Evolutionary conservation across 192 early-diverging fungal genomes (phyloP).

Genomic region (Coemansia sp.): DNA sequence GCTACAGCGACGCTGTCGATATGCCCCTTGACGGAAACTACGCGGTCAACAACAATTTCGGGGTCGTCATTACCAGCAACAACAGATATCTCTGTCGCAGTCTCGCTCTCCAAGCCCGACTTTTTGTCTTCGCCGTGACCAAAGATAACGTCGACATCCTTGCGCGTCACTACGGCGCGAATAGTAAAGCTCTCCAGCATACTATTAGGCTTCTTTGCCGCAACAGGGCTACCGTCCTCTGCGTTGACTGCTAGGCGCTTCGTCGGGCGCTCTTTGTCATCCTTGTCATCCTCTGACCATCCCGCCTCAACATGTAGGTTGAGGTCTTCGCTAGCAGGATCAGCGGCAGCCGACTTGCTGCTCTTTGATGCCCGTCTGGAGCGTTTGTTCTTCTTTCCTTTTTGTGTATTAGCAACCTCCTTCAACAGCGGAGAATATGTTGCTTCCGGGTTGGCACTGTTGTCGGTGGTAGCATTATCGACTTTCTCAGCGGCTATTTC

Average conservation of each 20-base stretch:
- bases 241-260: conserved; percentile 35
- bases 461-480: neutral
- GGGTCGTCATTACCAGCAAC: conserved; percentile 52
- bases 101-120: conserved; percentile 25
- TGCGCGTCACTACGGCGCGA: conserved; percentile 51
- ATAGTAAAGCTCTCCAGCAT: conserved; percentile 44
- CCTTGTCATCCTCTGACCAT: conserved; percentile 52
- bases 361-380: conserved; percentile 4
- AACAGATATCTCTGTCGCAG: conserved; percentile 19
- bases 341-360: neutral
- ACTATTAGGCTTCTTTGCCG: conserved; percentile 14
- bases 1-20: conserved; percentile 28
- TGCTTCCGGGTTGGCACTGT: neutral
- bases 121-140: conserved; percentile 18
- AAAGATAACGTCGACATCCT: conserved; percentile 50
- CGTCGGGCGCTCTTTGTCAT: conserved; percentile 41
- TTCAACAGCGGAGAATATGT: neutral
- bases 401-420: conserved; percentile 11
- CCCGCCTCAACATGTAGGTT: conserved; percentile 48
- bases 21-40: conserved; percentile 42
- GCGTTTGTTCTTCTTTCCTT: neutral
- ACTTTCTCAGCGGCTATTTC: neutral
- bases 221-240: conserved; percentile 13
- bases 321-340: conserved; percentile 39
- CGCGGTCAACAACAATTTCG: conserved; percentile 53